Percentiles rank a stretch among this genome's conserved stretches.
Conservation (phyloP, 768 basidiomycete species). For the Collybia mongolica region DNA sequence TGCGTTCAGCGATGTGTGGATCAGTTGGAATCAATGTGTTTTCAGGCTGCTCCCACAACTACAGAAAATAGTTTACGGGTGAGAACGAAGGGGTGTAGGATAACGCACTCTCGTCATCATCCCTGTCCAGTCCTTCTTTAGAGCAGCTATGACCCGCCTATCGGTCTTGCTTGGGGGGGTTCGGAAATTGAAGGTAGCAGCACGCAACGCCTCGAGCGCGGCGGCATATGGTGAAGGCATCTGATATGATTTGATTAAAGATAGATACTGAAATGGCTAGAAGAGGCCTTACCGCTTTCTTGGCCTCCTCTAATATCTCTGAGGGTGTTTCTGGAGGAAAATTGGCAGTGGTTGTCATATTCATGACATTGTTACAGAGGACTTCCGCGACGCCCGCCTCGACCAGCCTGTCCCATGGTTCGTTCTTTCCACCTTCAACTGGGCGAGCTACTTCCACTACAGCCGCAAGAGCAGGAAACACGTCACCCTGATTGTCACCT, state of each 20-base stretch:
- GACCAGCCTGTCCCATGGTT: conserved; percentile 2
- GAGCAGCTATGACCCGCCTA: conserved; percentile 2
- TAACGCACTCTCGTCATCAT: conserved; percentile 11
- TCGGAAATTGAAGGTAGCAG: background rate
- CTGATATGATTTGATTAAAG: background rate
- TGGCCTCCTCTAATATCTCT: conserved; percentile 5
- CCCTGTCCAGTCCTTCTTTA: conserved; percentile 6
- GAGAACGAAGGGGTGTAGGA: background rate
- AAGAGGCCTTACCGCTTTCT: conserved; percentile 3
- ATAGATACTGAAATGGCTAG: background rate
- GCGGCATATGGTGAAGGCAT: conserved; percentile 8
- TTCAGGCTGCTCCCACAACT: conserved; percentile 9
- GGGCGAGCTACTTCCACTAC: background rate
- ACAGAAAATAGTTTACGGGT: background rate
- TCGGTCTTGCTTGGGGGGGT: conserved; percentile 2
- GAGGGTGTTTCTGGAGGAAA: conserved; percentile 3
- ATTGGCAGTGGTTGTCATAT: background rate
- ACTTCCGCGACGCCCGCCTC: conserved; percentile 4
- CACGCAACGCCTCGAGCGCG: conserved; percentile 7
- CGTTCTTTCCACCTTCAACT: background rate
- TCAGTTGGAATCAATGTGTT: conserved; percentile 5
- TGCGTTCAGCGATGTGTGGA: conserved; percentile 7
- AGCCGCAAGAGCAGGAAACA: conserved; percentile 5
- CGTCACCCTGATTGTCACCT: conserved; percentile 6
- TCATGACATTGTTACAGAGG: conserved; percentile 6